Evolutionary conservation across 176 grass and related monocot species (phyloP).

Genomic region (Canna indica): DNA sequence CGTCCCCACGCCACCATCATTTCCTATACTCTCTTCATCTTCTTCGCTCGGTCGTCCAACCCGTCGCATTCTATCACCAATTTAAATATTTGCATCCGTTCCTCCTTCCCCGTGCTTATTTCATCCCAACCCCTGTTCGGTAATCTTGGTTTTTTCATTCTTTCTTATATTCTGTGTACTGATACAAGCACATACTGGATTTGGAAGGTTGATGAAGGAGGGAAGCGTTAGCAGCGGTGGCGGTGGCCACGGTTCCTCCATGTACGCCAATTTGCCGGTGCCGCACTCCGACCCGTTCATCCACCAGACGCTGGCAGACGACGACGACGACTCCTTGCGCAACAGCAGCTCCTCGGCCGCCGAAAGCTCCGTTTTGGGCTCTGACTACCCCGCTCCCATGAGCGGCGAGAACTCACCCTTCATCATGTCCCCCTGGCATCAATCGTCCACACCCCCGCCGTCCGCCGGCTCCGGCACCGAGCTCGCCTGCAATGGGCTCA

Average conservation of each 20-base stretch:
- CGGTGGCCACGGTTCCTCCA: neutral
- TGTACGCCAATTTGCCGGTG: slow-evolving; percentile 25
- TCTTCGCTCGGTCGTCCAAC: no score
- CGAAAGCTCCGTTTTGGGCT: slow-evolving; percentile 36
- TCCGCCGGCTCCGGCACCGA: slow-evolving; percentile 4
- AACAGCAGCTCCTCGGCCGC: slow-evolving; percentile 69
- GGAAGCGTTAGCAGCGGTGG: no score
- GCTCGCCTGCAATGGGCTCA: slow-evolving; percentile 29
- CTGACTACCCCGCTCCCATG: slow-evolving; percentile 62
- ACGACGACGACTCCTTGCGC: slow-evolving; percentile 44
- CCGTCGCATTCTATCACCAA: neutral
- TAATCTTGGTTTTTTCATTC: neutral
- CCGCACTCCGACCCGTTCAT: slow-evolving; percentile 23
- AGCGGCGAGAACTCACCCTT: slow-evolving; percentile 87
- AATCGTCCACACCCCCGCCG: slow-evolving; percentile 25
- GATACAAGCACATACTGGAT: no score
- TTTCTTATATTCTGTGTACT: neutral
- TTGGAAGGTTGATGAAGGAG: no score
- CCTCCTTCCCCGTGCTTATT: neutral
- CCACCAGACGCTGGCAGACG: slow-evolving; percentile 40
- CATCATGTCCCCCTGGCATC: slow-evolving; percentile 90
- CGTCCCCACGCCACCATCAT: neutral
- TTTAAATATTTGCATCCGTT: neutral
- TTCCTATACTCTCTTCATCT: neutral
- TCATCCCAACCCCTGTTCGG: neutral